phyloP scores from a whole-genome alignment of 2,329 filamentous ascomycete genomes.

The Nigrospora osmanthi region DNA sequence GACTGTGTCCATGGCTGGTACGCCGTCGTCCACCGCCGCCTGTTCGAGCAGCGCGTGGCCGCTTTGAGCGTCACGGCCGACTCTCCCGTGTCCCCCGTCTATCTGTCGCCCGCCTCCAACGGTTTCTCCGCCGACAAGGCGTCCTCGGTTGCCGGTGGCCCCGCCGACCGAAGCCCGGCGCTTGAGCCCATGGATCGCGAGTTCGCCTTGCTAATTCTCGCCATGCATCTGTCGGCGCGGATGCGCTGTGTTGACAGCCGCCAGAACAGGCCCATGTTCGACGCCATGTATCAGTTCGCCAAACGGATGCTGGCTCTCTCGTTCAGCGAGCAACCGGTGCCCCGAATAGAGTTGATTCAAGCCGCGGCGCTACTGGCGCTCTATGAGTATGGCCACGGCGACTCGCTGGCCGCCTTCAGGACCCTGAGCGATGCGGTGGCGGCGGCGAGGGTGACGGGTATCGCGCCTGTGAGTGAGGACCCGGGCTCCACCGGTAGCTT shows the following conservation, averaged over 20 bases:
- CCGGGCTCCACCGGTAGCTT: constrained; percentile 21
- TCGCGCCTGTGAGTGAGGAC: constrained; percentile 26
- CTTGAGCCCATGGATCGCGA: constrained; percentile 12
- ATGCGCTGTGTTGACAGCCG: constrained; percentile 26
- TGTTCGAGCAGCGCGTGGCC: constrained; percentile 25
- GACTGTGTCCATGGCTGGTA: constrained; percentile 32
- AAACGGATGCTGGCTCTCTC: constrained; percentile 29
- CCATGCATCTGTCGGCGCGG: constrained; percentile 34
- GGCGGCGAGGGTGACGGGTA: constrained; percentile 24
- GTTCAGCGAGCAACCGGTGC: constrained; percentile 18
- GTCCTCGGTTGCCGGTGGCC: constrained; percentile 3
- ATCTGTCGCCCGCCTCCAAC: constrained; percentile 6
- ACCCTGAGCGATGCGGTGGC: constrained; percentile 33
- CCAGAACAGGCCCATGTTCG: constrained; percentile 26
- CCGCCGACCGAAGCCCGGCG: constrained; percentile 11
- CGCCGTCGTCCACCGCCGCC: constrained; percentile 28
- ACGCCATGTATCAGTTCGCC: constrained; percentile 27
- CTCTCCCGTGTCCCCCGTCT: not conserved
- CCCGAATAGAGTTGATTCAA: constrained; percentile 31
- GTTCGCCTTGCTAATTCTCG: constrained; percentile 30
- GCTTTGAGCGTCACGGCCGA: constrained; percentile 6
- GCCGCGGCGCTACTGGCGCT: constrained; percentile 31
- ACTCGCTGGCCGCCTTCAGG: constrained; percentile 30
- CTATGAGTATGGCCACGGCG: constrained; percentile 37
- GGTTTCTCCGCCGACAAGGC: constrained; percentile 5